Conservation (phyloP, 2,329 filamentous ascomycete genomes). For the Trichothecium roseum region DNA sequence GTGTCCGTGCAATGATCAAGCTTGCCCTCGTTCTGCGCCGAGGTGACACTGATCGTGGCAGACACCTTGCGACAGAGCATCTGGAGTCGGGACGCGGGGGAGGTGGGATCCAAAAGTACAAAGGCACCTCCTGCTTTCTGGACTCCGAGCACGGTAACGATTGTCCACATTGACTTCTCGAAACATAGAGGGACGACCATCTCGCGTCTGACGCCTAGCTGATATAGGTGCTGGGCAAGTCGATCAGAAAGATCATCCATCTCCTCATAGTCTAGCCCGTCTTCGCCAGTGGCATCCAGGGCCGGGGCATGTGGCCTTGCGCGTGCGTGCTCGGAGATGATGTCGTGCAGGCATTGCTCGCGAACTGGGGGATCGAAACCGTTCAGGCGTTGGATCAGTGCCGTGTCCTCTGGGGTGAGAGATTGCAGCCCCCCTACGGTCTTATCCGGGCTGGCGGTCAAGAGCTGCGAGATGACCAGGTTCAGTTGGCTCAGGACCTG, state of each 20-base stretch:
- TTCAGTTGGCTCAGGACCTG: not conserved
- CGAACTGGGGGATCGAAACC: not conserved
- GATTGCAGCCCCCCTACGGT: not conserved
- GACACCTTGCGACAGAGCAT: not conserved
- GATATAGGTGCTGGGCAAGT: slow-evolving; percentile 5
- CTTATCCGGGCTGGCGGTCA: not conserved
- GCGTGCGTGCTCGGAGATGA: not conserved
- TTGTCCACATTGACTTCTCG: slow-evolving; percentile 12
- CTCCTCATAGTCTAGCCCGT: slow-evolving; percentile 14
- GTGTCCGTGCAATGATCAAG: not conserved
- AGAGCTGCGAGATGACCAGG: not conserved
- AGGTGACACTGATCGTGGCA: not conserved
- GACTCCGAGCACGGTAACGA: slow-evolving; percentile 13
- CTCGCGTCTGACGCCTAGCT: slow-evolving; percentile 4
- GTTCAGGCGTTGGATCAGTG: not conserved
- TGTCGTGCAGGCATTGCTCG: not conserved
- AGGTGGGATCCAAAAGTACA: slow-evolving; percentile 9
- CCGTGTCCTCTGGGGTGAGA: not conserved
- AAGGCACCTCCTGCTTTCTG: slow-evolving; percentile 15
- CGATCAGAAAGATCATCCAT: slow-evolving; percentile 10
- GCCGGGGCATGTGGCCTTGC: slow-evolving; percentile 19
- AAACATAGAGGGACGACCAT: slow-evolving; percentile 10
- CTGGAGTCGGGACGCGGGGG: slow-evolving; percentile 3
- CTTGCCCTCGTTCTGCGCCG: not conserved
- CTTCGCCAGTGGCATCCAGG: slow-evolving; percentile 31